Evolutionary conservation across 2,329 filamentous ascomycete species (phyloP).

Genomic region (Neonectria neomacrospora): DNA sequence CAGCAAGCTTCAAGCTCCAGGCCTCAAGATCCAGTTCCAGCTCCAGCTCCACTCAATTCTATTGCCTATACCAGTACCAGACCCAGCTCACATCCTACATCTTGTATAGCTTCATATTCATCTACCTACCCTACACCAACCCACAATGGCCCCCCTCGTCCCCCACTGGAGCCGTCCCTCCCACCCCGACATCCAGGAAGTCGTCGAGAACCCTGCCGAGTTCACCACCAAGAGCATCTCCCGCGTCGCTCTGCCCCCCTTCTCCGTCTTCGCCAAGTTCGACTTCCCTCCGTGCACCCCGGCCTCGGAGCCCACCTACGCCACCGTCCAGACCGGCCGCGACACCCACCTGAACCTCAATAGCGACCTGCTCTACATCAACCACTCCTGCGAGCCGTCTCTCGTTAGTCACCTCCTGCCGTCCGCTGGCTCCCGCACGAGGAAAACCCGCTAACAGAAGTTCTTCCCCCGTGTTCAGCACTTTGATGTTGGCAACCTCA

Average conservation of each 20-base stretch:
- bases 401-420: slow-evolving; percentile 60
- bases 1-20: slow-evolving; percentile 13
- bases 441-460: slow-evolving; percentile 24
- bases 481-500: slow-evolving; percentile 68
- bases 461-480: slow-evolving; percentile 55
- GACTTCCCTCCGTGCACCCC: slow-evolving; percentile 70
- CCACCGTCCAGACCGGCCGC: slow-evolving; percentile 70
- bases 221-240: slow-evolving; percentile 72
- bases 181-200: slow-evolving; percentile 67
- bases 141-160: slow-evolving; percentile 64
- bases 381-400: slow-evolving; percentile 74
- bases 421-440: not conserved
- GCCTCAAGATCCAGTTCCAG: slow-evolving; percentile 1
- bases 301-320: slow-evolving; percentile 68
- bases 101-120: slow-evolving; percentile 16
- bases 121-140: slow-evolving; percentile 12
- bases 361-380: slow-evolving; percentile 74
- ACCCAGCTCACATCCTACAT: slow-evolving; percentile 4
- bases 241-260: slow-evolving; percentile 65
- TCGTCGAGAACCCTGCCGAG: slow-evolving; percentile 63
- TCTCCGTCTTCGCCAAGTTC: slow-evolving; percentile 74
- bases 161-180: slow-evolving; percentile 71
- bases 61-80: slow-evolving; percentile 2
- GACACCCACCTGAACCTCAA: slow-evolving; percentile 70
- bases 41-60: not conserved